A percentile compares a stretch with the other conserved stretches of the same genome.
phyloP scores from a whole-genome alignment of 257 asterid genomes.

The Echites panduratus region DNA sequence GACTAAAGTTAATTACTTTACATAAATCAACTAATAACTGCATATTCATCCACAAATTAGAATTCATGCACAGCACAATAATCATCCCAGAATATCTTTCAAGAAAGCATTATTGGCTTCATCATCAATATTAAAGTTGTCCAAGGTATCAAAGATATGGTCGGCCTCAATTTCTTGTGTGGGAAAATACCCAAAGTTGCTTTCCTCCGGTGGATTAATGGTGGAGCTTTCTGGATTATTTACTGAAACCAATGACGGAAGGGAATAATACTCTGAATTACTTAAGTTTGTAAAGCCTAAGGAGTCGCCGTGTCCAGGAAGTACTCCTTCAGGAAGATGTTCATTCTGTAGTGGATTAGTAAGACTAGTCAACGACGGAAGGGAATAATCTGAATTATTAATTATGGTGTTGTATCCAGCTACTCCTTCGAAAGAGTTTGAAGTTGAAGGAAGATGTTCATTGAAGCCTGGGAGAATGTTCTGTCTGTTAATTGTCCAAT shows the following conservation, averaged over 20 bases:
- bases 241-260: conserved; percentile 34
- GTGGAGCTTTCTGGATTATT: conserved; percentile 21
- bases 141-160: conserved; percentile 13
- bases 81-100: conserved; percentile 32
- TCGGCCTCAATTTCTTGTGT: conserved; percentile 3
- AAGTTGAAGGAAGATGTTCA: background rate
- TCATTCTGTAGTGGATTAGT: too few relatives aligned
- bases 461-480: conserved; percentile 10
- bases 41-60: too few relatives aligned
- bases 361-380: too few relatives aligned
- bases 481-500: conserved; percentile 6
- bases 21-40: too few relatives aligned
- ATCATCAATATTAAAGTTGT: conserved; percentile 28
- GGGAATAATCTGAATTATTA: too few relatives aligned
- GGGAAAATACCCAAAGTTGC: conserved; percentile 3
- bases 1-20: too few relatives aligned
- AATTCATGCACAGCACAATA: too few relatives aligned
- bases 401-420: background rate
- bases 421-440: conserved; percentile 12
- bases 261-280: conserved; percentile 24
- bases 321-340: too few relatives aligned
- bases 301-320: too few relatives aligned
- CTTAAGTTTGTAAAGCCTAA: background rate
- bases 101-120: conserved; percentile 36
- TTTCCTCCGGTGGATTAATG: conserved; percentile 10